A percentile compares a stretch with the other conserved stretches of the same genome.
phyloP scores from a whole-genome alignment of 352 stramenopile genomes.

The Globisporangium splendens region DNA sequence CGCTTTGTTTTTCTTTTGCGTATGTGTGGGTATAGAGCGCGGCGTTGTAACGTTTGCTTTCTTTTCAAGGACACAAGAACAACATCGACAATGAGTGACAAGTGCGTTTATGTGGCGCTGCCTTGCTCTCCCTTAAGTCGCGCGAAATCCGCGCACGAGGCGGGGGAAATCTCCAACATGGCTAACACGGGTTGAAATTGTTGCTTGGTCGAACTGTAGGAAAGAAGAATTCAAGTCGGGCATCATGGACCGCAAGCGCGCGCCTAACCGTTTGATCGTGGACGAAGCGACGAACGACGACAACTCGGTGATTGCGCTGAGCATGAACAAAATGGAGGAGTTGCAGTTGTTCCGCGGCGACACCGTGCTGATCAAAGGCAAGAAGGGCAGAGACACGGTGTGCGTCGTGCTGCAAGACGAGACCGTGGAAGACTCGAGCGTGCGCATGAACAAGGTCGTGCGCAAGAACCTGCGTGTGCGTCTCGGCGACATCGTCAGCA shows the following conservation, averaged over 20 bases:
- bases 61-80: neutral
- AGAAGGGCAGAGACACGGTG: constrained; percentile 98
- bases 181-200: neutral
- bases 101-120: neutral
- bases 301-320: constrained; percentile 95
- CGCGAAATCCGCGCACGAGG: too few relatives aligned
- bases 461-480: constrained; percentile 98
- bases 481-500: constrained; percentile 97
- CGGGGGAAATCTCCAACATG: neutral
- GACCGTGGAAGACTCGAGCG: constrained; percentile 95
- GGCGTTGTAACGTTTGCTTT: neutral
- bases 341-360: constrained; percentile 98
- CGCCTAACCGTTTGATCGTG: constrained; percentile 98
- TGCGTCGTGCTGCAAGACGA: constrained; percentile 98
- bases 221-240: constrained; percentile 83
- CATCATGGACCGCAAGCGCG: constrained; percentile 92
- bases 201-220: constrained; percentile 33
- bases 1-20: neutral
- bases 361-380: constrained; percentile 99
- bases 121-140: neutral
- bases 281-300: constrained; percentile 98
- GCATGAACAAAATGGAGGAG: constrained; percentile 97
- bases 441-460: constrained; percentile 99
- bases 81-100: constrained; percentile 10
- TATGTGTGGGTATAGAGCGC: neutral